Evolutionary conservation across 2,329 filamentous ascomycete genomes (phyloP).

Genomic region (Fusarium camptoceras): DNA sequence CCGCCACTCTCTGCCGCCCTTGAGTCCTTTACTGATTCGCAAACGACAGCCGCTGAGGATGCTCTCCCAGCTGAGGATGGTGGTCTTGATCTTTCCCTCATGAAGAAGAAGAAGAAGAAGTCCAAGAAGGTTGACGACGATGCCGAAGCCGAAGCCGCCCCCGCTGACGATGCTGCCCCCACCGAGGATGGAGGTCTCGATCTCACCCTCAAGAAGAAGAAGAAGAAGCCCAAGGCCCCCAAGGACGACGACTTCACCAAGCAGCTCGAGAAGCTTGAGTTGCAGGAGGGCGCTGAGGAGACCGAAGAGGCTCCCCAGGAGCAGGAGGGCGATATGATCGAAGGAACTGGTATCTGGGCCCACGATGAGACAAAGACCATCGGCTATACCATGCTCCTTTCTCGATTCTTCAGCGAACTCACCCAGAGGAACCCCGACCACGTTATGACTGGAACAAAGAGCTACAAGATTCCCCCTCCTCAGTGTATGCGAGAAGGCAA

Average conservation of each 20-base stretch:
- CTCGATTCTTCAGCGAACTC: slow-evolving; percentile 93
- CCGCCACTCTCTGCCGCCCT: slow-evolving; percentile 68
- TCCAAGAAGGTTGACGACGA: slow-evolving; percentile 53
- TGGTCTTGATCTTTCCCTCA: slow-evolving; percentile 69
- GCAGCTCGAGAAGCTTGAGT: slow-evolving; percentile 71
- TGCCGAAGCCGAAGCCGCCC: slow-evolving; percentile 63
- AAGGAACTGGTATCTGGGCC: slow-evolving; percentile 89
- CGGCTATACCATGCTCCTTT: slow-evolving; percentile 85
- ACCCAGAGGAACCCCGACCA: slow-evolving; percentile 98
- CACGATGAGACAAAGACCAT: slow-evolving; percentile 84
- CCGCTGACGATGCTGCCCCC: slow-evolving; percentile 49
- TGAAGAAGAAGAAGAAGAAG: slow-evolving; percentile 85
- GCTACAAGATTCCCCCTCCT: slow-evolving; percentile 98
- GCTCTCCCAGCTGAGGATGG: slow-evolving; percentile 62
- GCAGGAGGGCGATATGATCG: slow-evolving; percentile 81
- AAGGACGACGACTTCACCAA: slow-evolving; percentile 72
- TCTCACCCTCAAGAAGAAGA: slow-evolving; percentile 85
- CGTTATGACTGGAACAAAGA: slow-evolving; percentile 86
- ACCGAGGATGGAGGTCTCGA: slow-evolving; percentile 64
- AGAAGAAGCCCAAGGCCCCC: slow-evolving; percentile 64
- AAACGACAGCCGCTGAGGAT: slow-evolving; percentile 59
- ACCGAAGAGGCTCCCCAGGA: slow-evolving; percentile 62
- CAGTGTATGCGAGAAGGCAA: slow-evolving; percentile 99
- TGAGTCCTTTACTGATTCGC: slow-evolving; percentile 65
- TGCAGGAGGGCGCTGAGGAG: slow-evolving; percentile 72